Base-by-base conservation (phyloP, 306 rosid species). In the Echinosophora koreensis region DNA sequence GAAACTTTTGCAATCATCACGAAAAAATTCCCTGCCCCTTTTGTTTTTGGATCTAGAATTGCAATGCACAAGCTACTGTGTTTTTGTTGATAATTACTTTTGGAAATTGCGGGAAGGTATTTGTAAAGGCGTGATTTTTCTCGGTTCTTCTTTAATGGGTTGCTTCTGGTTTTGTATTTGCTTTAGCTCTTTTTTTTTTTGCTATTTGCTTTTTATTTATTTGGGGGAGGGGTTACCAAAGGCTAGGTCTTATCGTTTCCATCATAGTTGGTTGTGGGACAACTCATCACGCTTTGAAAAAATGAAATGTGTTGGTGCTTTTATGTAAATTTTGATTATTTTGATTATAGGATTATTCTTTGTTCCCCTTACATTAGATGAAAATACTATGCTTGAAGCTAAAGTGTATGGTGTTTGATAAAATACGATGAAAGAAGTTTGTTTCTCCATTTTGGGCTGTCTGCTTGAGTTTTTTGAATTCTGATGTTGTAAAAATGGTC, bases 41-140 rank as follows among this genome's bases (percentile, higher is more conserved):
- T 32, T 37, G 22, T 44, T 66, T 66, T 74, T 70, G 66, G 80
- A 70, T 74, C 78, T 59, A 42, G 51, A 69, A 70, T 46, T 82
- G 73, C 55, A 50, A 28, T 54, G 55, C 60, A 32, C 17, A 1
- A 5, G 7, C 2, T 66, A 35, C 56, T 11, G 5, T 5, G n/a
- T 60, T 46, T 61, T 46, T 47, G 52, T 15, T 34, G 35, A 50
- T 41, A 34, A 0, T 68, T 55, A 27, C 14, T 62, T 42, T n/a
- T 50, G 17, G 51, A 32, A 62, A 14, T 67, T 80, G 32, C 4
- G 5, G 69, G 51, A n/a, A 54, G 37, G 32, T 9, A 27, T 69
- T 4, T 57, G 13, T 5, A 41, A 59, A 67, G 52, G 42, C 34
- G 11, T 37, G 34, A n/a, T 32, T 58, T 47, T 82, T 49, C 44